These are phyloP conservation scores for Suillus placidus DNA, from an alignment of 768 basidiomycete species.

Conservation along the genomic window DNA sequence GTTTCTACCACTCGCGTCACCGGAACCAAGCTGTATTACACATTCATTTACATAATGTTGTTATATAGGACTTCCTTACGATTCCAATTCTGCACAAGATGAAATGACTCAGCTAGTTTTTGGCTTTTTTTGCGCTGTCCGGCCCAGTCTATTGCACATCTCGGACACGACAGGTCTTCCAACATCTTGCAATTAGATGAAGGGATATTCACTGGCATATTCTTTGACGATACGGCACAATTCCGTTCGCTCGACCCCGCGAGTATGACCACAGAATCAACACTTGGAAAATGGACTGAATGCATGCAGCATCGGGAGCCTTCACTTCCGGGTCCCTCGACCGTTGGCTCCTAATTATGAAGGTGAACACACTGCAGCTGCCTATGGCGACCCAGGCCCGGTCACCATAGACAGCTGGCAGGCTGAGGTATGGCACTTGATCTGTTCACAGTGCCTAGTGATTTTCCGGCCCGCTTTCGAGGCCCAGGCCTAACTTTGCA, in stretches of 20 bases:
- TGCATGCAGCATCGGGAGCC: conserved; percentile 35
- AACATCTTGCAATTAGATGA: background rate
- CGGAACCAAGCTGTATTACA: background rate
- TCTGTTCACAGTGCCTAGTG: no score
- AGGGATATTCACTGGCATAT: background rate
- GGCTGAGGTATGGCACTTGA: background rate
- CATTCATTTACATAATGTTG: background rate
- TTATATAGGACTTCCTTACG: background rate
- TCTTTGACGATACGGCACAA: background rate
- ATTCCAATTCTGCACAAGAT: background rate
- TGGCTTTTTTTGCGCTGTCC: background rate
- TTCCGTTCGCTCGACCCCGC: background rate
- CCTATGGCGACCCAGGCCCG: no score
- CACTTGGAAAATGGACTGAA: background rate
- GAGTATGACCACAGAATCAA: background rate
- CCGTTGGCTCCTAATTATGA: conserved; percentile 14
- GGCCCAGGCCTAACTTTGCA: no score
- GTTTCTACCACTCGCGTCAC: background rate
- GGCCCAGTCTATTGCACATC: background rate
- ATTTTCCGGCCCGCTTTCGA: no score
- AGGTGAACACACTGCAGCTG: background rate
- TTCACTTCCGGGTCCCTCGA: conserved; percentile 48
- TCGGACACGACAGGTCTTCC: background rate
- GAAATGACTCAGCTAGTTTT: background rate
- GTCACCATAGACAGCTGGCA: background rate